Evolutionary conservation across 2,329 filamentous ascomycete species (phyloP).

Genomic region (Xylaria multiplex): DNA sequence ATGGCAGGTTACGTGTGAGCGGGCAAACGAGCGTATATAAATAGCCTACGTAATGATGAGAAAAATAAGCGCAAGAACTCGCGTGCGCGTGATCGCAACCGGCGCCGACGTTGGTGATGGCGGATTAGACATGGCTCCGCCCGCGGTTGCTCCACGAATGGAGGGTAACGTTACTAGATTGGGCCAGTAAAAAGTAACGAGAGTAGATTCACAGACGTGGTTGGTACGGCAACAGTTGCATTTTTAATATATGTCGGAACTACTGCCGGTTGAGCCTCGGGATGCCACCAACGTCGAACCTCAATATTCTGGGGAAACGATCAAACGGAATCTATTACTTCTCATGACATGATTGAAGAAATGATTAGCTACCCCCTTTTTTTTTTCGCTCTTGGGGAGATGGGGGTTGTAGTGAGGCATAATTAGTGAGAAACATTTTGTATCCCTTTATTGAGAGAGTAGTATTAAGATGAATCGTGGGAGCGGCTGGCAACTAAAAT

Average conservation of each 20-base stretch:
- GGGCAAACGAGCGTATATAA: neutral
- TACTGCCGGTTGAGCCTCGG: slow-evolving; percentile 4
- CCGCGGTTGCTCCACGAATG: slow-evolving; percentile 14
- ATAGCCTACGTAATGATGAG: slow-evolving; percentile 53
- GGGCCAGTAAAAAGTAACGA: slow-evolving; percentile 13
- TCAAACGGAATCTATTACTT: neutral
- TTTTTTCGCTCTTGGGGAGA: no score
- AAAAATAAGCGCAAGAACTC: slow-evolving; percentile 50
- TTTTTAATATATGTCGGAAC: slow-evolving; percentile 20
- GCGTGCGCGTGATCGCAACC: slow-evolving; percentile 51
- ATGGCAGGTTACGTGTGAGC: neutral
- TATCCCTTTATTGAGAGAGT: neutral
- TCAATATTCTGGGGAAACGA: neutral
- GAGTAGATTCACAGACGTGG: neutral
- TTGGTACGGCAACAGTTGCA: slow-evolving; percentile 23
- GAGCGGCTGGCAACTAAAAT: slow-evolving; percentile 1
- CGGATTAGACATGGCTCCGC: slow-evolving; percentile 22
- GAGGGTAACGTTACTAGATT: slow-evolving; percentile 34
- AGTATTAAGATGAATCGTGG: neutral
- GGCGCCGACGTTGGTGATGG: slow-evolving; percentile 23
- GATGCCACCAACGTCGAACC: slow-evolving; percentile 4
- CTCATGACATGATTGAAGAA: neutral
- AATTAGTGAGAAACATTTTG: neutral
- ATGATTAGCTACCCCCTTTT: neutral
- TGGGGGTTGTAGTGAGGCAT: neutral